Conservation (phyloP, 345 rosid species). For the Citrus glauca region DNA sequence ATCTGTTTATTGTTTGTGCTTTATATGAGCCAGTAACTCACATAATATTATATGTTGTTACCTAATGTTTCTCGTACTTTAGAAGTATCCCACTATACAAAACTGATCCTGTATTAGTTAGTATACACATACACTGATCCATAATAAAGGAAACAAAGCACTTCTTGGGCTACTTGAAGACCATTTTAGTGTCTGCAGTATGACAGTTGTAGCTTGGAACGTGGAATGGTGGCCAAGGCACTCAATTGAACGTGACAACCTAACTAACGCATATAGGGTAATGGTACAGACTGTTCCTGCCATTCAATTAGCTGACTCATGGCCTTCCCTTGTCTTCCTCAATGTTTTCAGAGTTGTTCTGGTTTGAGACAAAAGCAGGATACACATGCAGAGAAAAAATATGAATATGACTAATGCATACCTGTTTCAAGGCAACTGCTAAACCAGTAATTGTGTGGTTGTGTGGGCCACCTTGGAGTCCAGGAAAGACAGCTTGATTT, state of each 20-base stretch:
- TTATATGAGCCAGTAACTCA: background rate
- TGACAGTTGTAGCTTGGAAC: background rate
- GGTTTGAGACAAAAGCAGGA: background rate
- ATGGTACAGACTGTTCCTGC: background rate
- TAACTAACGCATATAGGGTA: background rate
- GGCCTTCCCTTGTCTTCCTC: background rate
- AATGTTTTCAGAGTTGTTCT: background rate
- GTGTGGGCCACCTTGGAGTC: slow-evolving; percentile 99
- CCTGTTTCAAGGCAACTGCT: slow-evolving; percentile 97
- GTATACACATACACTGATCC: background rate
- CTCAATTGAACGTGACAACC: background rate
- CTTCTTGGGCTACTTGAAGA: background rate
- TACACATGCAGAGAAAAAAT: background rate
- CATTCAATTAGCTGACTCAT: background rate
- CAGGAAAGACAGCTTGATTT: slow-evolving; percentile 97
- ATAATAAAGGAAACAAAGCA: background rate
- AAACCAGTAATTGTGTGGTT: slow-evolving; percentile 97
- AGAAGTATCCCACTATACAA: background rate
- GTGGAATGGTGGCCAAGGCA: background rate
- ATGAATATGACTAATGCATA: slow-evolving; percentile 8
- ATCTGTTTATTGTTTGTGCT: background rate
- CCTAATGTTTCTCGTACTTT: background rate
- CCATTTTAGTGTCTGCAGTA: background rate
- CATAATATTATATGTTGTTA: background rate
- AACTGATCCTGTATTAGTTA: background rate